A percentile compares a stretch with the other conserved stretches of the same genome.
Evolutionary conservation across 1,284 basidiomycete species (phyloP).

Genomic region (Cerioporus squamosus): DNA sequence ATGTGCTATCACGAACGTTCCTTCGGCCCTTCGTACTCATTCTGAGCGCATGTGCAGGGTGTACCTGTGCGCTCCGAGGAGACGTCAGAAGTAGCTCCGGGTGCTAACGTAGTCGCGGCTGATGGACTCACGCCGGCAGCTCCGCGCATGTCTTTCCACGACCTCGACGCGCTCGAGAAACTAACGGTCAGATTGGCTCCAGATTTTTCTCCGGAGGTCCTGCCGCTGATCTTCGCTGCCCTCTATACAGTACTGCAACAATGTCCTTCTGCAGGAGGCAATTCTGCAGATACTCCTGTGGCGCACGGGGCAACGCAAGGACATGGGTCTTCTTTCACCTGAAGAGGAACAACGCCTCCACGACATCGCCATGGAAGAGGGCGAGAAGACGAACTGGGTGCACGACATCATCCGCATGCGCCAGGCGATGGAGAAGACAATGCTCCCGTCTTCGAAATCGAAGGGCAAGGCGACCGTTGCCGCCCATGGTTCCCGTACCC

Average conservation of each 20-base stretch:
- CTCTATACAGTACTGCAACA: conserved; percentile 62
- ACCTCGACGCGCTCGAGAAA: conserved; percentile 56
- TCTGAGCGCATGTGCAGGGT: conserved; percentile 5
- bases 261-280: conserved; percentile 70
- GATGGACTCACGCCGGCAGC: background rate
- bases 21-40: background rate
- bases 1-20: background rate
- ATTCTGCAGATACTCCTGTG: conserved; percentile 72
- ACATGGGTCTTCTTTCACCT: conserved; percentile 47
- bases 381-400: conserved; percentile 67
- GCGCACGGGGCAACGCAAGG: conserved; percentile 60
- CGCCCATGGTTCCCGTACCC: conserved; percentile 10
- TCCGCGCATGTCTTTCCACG: conserved; percentile 37
- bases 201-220: background rate
- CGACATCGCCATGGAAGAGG: conserved; percentile 47
- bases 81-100: background rate
- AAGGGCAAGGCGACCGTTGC: conserved; percentile 8
- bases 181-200: conserved; percentile 49
- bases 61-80: background rate
- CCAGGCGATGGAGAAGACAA: conserved; percentile 27
- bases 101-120: background rate
- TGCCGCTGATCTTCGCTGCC: conserved; percentile 9
- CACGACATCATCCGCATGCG: conserved; percentile 54
- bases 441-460: conserved; percentile 25
- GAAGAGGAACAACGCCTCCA: conserved; percentile 62